Base-by-base conservation (phyloP, 139 green algal species). In the Edaphochlamys debaryana region DNA sequence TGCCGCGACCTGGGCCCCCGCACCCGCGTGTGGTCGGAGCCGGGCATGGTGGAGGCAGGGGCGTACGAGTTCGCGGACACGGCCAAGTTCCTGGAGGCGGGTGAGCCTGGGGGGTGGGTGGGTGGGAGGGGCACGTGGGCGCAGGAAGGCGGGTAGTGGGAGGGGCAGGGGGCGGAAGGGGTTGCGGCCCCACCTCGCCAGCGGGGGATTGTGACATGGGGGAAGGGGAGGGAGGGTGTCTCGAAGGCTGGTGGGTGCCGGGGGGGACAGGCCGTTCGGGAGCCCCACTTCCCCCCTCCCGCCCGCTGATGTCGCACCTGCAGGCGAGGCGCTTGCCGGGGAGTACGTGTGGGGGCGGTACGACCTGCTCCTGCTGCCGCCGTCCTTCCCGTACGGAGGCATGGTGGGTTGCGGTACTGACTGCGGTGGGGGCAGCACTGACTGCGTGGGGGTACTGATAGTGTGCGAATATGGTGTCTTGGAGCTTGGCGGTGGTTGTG, bases 361-460 rank as follows among this genome's bases (percentile, higher is more conserved):
- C 80, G 95, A 99, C 91, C 84, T 99, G 82, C 92, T 99, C 62
- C 80, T 99, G 69, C 91, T 99, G 83, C 96, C 96, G 25, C 95
- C 96, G 41, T 93, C 82, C 40, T 98, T 98, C 86, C 95, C 95
- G 0, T 98, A 96, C 73, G 94, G 92, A 3, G 89, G 94, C 67
- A 98, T 98, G 78, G 71, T 79, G 41, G 27, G 71, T 13, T 30
- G 40, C 30, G 25, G 66, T 34, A n/a, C 11, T 32, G n/a, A n/a
- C n/a, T n/a, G n/a, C n/a, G n/a, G n/a, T n/a, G n/a, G n/a, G n/a
- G n/a, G n/a, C n/a, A n/a, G n/a, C n/a, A n/a, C n/a, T n/a, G n/a
- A n/a, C n/a, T n/a, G n/a, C n/a, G n/a, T n/a, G n/a, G n/a, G n/a
- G n/a, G n/a, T n/a, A n/a, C n/a, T n/a, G n/a, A n/a, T n/a, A n/a